Conservation (phyloP, 163 green algal species). For the Scenedesmus sp. region DNA sequence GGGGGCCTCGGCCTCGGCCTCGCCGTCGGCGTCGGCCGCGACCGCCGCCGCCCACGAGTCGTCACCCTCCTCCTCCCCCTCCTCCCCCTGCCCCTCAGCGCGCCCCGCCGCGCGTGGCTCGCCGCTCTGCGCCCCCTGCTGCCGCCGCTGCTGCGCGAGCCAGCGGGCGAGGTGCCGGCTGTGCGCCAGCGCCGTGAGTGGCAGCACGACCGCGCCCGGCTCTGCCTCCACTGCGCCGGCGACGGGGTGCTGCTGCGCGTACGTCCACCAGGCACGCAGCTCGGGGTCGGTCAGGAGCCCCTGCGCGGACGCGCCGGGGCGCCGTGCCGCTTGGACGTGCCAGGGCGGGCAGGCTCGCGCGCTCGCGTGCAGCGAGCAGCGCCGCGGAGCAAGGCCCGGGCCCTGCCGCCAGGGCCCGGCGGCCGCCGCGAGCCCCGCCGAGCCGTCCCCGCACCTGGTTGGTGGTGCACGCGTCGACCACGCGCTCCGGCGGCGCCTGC, state of each 20-base stretch:
- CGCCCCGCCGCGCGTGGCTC: background rate
- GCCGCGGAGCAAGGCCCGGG: background rate
- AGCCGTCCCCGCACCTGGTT: constrained; percentile 2
- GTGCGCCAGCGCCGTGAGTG: constrained; percentile 27
- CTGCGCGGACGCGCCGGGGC: background rate
- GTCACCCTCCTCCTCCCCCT: background rate
- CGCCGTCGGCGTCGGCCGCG: no score
- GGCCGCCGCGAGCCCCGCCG: background rate
- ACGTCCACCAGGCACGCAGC: constrained; percentile 18
- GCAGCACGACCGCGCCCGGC: constrained; percentile 16
- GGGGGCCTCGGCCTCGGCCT: background rate
- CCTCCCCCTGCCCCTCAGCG: background rate
- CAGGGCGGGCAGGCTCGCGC: background rate
- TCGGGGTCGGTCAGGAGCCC: constrained; percentile 17
- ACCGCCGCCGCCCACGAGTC: no score
- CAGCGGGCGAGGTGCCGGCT: constrained; percentile 15
- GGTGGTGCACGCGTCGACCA: constrained; percentile 4
- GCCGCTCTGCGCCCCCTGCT: constrained; percentile 1
- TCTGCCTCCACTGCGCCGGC: background rate
- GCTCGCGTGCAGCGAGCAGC: background rate
- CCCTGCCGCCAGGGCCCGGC: no score
- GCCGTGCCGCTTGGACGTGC: background rate
- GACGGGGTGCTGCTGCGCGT: constrained; percentile 37
- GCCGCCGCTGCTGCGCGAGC: constrained; percentile 17
- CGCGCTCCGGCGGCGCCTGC: background rate